Evolutionary conservation across 1,139 yeast genomes (phyloP), one percentile per base, ranked within the genome.

Genomic region (Spathaspora sp.): DNA sequence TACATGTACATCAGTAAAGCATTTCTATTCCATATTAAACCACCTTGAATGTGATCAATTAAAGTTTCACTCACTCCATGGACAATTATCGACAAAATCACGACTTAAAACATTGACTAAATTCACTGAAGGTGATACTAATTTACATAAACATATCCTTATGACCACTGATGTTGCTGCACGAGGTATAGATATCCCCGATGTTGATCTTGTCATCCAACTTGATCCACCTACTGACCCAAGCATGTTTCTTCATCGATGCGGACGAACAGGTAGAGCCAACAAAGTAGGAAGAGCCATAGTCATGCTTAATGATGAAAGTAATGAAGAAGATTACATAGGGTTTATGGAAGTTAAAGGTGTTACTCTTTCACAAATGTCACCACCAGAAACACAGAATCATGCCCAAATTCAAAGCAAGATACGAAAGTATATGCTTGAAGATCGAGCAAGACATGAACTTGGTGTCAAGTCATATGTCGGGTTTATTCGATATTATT

Each of bases 261-360:
- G 93, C 66, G 98, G 98, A 16, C 77, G 98, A 61, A 89, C 97
- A 0, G 98, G 96, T 1, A 72, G 98, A 55, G 97, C 97, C 0
- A 90, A 90, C 49, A 82, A 82, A 52, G 78, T 76, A 4, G 98
- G 98, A 1, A 79, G 78, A 48, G 96, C 96, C 0, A 73, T 90
- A 5, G 81, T 87, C 1, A 76, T 90, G 68, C 66, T 91, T 43
- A 84, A 77, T 52, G 74, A 75, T 48, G 87, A 90, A 2, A 58
- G 63, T 20, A 76, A 89, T 49, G 99, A 95, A 60, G 87, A 84
- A 55, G 95, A 86, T 47, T 93, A 82, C 59, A 74, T 90, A 16
- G 89, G 84, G 24, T 89, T 93, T 56, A 77, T 95, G 83, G 74
- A 74, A 37, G 93, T 93, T 2, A 82, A 86, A 54, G 84, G 85